Evolutionary conservation across 495 filamentous ascomycete species (phyloP).

Genomic region (Penicillium malachiteum): DNA sequence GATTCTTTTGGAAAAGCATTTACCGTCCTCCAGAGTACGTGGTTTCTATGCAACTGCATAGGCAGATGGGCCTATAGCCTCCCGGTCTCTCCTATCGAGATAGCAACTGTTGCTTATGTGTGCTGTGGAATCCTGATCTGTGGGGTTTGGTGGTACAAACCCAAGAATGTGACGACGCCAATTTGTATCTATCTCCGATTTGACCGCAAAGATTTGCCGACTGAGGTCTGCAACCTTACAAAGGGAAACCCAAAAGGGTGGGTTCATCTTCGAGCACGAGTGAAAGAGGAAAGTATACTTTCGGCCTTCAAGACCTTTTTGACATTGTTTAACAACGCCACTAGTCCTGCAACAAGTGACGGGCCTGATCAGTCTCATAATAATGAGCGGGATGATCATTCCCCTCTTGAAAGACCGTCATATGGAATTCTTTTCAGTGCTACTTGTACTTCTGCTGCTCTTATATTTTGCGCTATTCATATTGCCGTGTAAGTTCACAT

Average conservation of each 20-base stretch:
- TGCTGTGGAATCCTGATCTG: background rate
- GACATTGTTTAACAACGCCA: background rate
- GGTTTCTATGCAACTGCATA: slow-evolving; percentile 8
- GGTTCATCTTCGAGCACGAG: background rate
- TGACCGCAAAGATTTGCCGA: slow-evolving; percentile 1
- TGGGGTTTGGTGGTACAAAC: slow-evolving; percentile 14
- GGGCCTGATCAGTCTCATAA: background rate
- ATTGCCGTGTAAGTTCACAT: slow-evolving; percentile 13
- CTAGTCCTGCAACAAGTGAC: no score
- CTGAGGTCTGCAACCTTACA: background rate
- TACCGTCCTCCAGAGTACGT: slow-evolving; percentile 12
- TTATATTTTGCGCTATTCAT: slow-evolving; percentile 8
- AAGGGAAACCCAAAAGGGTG: background rate
- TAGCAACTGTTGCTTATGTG: slow-evolving; percentile 2
- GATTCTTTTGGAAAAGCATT: slow-evolving; percentile 16
- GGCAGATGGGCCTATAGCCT: slow-evolving; percentile 8
- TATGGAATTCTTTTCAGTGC: background rate
- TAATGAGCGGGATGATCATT: background rate
- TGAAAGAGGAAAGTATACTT: background rate
- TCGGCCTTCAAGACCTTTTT: background rate
- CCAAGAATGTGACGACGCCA: slow-evolving; percentile 12
- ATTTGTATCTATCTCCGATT: slow-evolving; percentile 7
- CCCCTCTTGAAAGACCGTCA: background rate
- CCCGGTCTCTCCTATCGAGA: slow-evolving; percentile 2
- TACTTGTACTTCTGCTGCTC: background rate